Evolutionary conservation across 805 yeast genomes (phyloP), one percentile per base, ranked within the genome.

Genomic region (Spathaspora boniae): DNA sequence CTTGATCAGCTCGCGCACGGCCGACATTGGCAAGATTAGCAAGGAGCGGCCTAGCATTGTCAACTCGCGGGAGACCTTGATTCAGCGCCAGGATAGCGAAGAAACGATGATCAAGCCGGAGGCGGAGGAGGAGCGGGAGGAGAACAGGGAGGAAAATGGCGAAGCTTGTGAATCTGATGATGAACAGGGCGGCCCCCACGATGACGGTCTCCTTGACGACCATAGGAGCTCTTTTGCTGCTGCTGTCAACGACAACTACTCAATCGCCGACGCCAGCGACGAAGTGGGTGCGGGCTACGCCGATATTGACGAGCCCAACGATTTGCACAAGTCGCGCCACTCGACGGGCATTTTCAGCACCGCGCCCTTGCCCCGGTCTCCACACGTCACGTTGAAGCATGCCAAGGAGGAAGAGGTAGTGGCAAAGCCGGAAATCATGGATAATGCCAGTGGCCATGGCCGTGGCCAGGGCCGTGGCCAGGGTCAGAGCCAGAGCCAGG

Each of bases 261-360:
- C 42, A n/a, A 19, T 38, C 16, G 40, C 39, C 20, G 42, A 38
- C 28, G 11, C 22, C 22, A 7, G 26, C n/a, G 19, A 15, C 26
- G 34, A 29, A 11, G 23, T 32, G 21, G 35, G 25, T 18, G 29
- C 11, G 16, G 37, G 38, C 9, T 38, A 21, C 26, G 22, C 18
- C 14, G 31, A 16, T 9, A 4, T n/a, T 9, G 30, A 26, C 5
- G 35, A 26, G 11, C 18, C 11, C 16, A 24, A 32, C 28, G 37
- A 24, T 21, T 32, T 41, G 12, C 47, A 41, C 25, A 46, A 41
- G 31, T 51, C 59, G 2, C 40, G 48, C 26, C 52, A 51, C 1
- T 58, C 65, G 2, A 58, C 60, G 2, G 58, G 58, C 34, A 55
- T 59, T 5, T 60, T 60, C 42, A 60, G 63, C 36, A 47, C 58